These are phyloP conservation scores for Aspergillus chevalieri DNA, from an alignment of 2,329 filamentous ascomycete genomes.

Conservation along the genomic window DNA sequence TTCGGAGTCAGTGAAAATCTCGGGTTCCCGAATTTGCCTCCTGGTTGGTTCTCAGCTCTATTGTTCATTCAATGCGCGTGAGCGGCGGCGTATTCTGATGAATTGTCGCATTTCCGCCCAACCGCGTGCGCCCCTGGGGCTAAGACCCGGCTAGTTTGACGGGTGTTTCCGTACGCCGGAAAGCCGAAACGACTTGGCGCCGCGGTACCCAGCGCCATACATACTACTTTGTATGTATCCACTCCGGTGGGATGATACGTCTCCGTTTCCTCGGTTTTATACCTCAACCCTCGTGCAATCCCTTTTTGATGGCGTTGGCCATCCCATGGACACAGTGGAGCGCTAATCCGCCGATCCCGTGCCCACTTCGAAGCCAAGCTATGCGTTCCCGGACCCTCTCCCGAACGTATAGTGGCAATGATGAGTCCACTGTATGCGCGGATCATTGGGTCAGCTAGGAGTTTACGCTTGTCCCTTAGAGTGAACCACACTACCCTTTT, in stretches of 20 bases:
- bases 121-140: background rate
- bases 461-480: background rate
- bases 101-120: no score
- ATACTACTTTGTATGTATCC: background rate
- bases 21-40: background rate
- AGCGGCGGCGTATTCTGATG: background rate
- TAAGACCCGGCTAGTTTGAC: background rate
- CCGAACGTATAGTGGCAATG: conserved; percentile 11
- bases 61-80: background rate
- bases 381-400: conserved; percentile 9
- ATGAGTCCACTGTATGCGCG: conserved; percentile 1
- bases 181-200: conserved; percentile 1
- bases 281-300: background rate
- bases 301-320: conserved; percentile 4
- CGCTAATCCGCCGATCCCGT: conserved; percentile 10
- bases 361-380: conserved; percentile 10
- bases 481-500: background rate
- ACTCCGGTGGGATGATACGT: background rate
- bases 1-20: background rate
- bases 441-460: conserved; percentile 6
- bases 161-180: conserved; percentile 3
- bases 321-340: conserved; percentile 1
- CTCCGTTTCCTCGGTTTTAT: background rate
- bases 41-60: background rate
- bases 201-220: background rate